Base-by-base conservation (phyloP, 2,329 filamentous ascomycete species). In the Emergomyces africanus region DNA sequence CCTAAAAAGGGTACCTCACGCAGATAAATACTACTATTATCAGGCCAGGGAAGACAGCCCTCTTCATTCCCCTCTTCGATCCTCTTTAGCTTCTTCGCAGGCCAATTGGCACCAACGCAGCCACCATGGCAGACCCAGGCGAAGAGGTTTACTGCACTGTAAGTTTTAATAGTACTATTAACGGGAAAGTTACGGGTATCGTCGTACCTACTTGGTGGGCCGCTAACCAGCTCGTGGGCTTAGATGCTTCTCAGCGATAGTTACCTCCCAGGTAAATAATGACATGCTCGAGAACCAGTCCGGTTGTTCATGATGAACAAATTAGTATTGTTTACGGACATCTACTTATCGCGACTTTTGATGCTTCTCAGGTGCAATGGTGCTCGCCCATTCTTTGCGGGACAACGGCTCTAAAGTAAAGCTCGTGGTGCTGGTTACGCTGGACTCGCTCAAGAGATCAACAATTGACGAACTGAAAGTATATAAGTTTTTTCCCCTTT, bases 371-470 rank as follows among this genome's bases (percentile, higher is more conserved):
- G 92, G 94, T 72, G 92, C 91, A 61, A 84, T 94, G 66, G 91
- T 99, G 53, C 84, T 99, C 64, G 91, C 90, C 62, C 91, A 97
- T 77, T 97, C 94, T 39, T 79, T 99, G 60, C 88, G 89, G 74
- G 94, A 99, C 85, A 87, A 85, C 67, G 89, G 89, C 60, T 89
- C 91, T 42, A 84, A 79, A 65, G 94, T 89, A 77, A 92, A 90
- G 77, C 80, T 99, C 67, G 90, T 87, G 61, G 87, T 88, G 66
- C 78, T 97, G 66, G 83, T 95, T 70, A 95, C 90, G 4, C 80
- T 86, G 58, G 90, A 96, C 68, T 85, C 82, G 20, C 80, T 99
- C 55, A 88, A 88, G 39, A 76, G 81, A 58, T 85, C 86, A 57
- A 90, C 88, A 54, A 81, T 97, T 61, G 79, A 82, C 28, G 84